phyloP scores from a whole-genome alignment of 352 stramenopile species.

The Hyaloperonospora arabidopsidis region DNA sequence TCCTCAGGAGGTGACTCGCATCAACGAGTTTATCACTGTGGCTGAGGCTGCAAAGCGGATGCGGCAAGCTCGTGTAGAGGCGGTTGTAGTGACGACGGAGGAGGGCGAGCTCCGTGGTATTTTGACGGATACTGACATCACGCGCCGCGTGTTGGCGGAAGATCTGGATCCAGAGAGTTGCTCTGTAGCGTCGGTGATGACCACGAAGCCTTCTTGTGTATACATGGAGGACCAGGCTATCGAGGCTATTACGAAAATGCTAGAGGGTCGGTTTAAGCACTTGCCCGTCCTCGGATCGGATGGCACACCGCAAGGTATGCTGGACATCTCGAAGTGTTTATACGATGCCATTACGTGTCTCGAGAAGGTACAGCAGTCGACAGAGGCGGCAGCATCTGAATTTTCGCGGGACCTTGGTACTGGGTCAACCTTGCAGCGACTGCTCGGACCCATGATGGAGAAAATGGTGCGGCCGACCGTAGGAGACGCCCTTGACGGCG shows the following conservation, averaged over 20 bases:
- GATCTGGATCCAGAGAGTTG: slow-evolving; percentile 77
- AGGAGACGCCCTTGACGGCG: slow-evolving; percentile 67
- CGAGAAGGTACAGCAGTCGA: slow-evolving; percentile 83
- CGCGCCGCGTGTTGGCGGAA: slow-evolving; percentile 67
- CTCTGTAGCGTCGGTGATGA: slow-evolving; percentile 80
- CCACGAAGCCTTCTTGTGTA: slow-evolving; percentile 70
- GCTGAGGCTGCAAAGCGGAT: slow-evolving; percentile 74
- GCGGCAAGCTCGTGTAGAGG: slow-evolving; percentile 74
- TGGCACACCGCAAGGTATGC: slow-evolving; percentile 69
- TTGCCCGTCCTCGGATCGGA: slow-evolving; percentile 69
- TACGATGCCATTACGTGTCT: slow-evolving; percentile 84
- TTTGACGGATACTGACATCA: slow-evolving; percentile 83
- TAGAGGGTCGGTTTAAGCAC: slow-evolving; percentile 84
- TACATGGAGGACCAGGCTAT: slow-evolving; percentile 75
- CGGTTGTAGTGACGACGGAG: slow-evolving; percentile 80
- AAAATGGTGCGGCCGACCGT: slow-evolving; percentile 86
- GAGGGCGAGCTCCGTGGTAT: slow-evolving; percentile 78
- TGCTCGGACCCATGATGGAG: slow-evolving; percentile 83
- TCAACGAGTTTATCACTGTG: slow-evolving; percentile 85
- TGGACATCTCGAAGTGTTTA: slow-evolving; percentile 87
- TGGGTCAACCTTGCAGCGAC: slow-evolving; percentile 56
- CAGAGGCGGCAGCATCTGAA: slow-evolving; percentile 64
- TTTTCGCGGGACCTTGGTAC: slow-evolving; percentile 72
- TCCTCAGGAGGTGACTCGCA: slow-evolving; percentile 68
- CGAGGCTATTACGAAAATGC: slow-evolving; percentile 85